Evolutionary conservation across 1,284 basidiomycete species (phyloP), one percentile per base, ranked within the genome.

Genomic region (Melampsora larici-populina): DNA sequence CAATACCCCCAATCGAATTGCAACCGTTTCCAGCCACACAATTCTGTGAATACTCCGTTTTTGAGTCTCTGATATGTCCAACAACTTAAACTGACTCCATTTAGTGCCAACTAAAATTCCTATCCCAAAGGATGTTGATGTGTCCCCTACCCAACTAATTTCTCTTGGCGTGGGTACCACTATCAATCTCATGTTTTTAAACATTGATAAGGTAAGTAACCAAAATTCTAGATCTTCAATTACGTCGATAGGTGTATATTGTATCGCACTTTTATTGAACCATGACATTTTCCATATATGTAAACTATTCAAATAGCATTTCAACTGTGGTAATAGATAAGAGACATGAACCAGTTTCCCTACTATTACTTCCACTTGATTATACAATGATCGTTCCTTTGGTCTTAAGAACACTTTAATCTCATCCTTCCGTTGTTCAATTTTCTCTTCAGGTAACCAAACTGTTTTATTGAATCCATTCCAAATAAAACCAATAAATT

Each of bases 21-120:
- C 67, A n/a, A 69, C 67, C 31, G 43, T 69, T 26, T 69, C 67
- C 7, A 69, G 67, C 36, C 46, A 69, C 29, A 43, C 33, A 9
- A 69, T 69, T 8, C 43, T 18, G 33, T 11, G 11, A 7, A 7
- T 2, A n/a, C 8, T 4, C 11, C 26, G 4, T 11, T 7, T 13
- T 51, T 24, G 13, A n/a, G n/a, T n/a, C n/a, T n/a, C n/a, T n/a
- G 21, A 9, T 69, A 15, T 26, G 11, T n/a, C 15, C n/a, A 9
- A 5, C 4, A 69, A 48, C 18, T 69, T 21, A 26, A 71, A 71
- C 24, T 62, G 69, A 8, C 26, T 21, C 69, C 55, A 71, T 24
- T 33, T 36, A 4, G 17, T 40, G 1, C 51, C 24, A 17, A 71
- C 4, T 7, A 71, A 1, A n/a, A n/a, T n/a, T n/a, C 1, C 51